phyloP scores from a whole-genome alignment of 1,284 basidiomycete species.

The Fomitopsis betulina region DNA sequence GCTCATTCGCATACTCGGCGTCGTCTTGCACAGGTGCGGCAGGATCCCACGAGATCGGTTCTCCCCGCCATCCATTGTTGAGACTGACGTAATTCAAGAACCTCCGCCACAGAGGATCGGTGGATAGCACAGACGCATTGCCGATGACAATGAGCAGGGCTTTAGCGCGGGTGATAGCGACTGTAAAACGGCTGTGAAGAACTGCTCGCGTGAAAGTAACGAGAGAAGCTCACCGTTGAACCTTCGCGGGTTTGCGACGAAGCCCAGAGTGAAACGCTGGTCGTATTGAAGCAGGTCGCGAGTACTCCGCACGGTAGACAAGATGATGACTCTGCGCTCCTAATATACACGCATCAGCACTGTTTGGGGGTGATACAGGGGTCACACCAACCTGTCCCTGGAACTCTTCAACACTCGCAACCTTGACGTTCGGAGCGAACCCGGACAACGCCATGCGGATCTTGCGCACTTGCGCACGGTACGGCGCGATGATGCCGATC shows the following conservation, averaged over 20 bases:
- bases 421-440: slow-evolving; percentile 36
- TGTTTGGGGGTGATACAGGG: not conserved
- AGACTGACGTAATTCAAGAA: slow-evolving; percentile 48
- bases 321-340: slow-evolving; percentile 41
- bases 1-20: slow-evolving; percentile 26
- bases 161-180: slow-evolving; percentile 46
- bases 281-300: slow-evolving; percentile 34
- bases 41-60: slow-evolving; percentile 48
- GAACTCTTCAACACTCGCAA: slow-evolving; percentile 60
- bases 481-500: slow-evolving; percentile 53
- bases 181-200: slow-evolving; percentile 11
- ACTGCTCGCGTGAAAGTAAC: not conserved
- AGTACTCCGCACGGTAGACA: slow-evolving; percentile 44
- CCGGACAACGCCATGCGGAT: slow-evolving; percentile 34
- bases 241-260: slow-evolving; percentile 39
- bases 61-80: slow-evolving; percentile 44
- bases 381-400: slow-evolving; percentile 48
- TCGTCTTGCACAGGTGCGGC: slow-evolving; percentile 24
- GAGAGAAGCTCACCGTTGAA: slow-evolving; percentile 35
- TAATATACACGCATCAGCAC: slow-evolving; percentile 5
- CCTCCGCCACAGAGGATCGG: slow-evolving; percentile 45
- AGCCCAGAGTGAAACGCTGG: slow-evolving; percentile 39
- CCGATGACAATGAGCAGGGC: slow-evolving; percentile 55
- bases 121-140: slow-evolving; percentile 46
- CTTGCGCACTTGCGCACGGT: slow-evolving; percentile 48